phyloP scores from a whole-genome alignment of 768 basidiomycete species.

The Chalciporus piperatus region DNA sequence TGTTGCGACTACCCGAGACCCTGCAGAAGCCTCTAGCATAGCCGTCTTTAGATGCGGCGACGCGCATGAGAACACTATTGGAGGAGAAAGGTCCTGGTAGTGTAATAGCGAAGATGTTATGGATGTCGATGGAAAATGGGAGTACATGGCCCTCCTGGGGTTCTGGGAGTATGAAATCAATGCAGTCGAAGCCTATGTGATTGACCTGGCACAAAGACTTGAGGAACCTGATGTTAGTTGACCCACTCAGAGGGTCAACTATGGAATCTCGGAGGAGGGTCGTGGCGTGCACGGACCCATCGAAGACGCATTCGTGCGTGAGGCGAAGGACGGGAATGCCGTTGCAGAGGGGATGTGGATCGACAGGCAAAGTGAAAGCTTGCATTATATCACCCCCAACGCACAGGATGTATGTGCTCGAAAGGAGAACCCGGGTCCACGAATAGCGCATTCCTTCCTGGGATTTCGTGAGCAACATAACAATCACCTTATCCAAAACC shows the following conservation, averaged over 20 bases:
- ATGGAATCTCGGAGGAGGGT: not conserved
- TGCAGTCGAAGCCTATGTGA: not conserved
- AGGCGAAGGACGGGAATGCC: not conserved
- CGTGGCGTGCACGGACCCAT: fast-evolving
- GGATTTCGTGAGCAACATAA: conserved; percentile 10
- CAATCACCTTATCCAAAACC: not conserved
- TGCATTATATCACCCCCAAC: not conserved
- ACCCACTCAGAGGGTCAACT: not conserved
- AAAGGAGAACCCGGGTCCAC: not conserved
- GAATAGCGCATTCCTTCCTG: not conserved
- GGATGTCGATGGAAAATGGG: not conserved
- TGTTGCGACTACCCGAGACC: too few relatives aligned
- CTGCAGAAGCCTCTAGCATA: not conserved
- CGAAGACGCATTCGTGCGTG: not conserved
- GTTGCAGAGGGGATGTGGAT: not conserved
- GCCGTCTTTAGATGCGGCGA: not conserved
- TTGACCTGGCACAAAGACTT: too few relatives aligned
- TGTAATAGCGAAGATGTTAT: not conserved
- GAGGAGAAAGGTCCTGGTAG: not conserved
- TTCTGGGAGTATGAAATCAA: not conserved
- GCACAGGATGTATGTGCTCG: not conserved
- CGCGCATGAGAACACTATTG: not conserved
- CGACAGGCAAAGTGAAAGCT: not conserved
- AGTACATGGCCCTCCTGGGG: not conserved
- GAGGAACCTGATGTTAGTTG: not conserved